Evolutionary conservation across 2,329 filamentous ascomycete genomes (phyloP), one percentile per base, ranked within the genome.

Genomic region (Dactylellina cionopaga): DNA sequence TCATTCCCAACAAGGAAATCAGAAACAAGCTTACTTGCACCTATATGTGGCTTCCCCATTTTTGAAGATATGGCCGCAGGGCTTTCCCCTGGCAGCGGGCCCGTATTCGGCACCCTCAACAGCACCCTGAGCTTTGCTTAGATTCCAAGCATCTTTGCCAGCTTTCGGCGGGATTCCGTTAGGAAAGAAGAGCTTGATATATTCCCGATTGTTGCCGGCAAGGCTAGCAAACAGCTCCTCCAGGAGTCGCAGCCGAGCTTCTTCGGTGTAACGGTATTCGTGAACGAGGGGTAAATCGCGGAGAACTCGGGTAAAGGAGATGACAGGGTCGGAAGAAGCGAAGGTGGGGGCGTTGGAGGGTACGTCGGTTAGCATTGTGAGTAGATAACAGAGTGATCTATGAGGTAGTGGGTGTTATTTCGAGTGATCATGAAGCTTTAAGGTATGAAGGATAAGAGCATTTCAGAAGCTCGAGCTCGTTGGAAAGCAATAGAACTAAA

Each of bases 31-130:
- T 74, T 77, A 77, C 77, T 92, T 90, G 84, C 95, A 99, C 77
- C 90, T 87, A 80, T 98, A 99, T 69, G 92, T 94, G 64, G 92
- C 93, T 83, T 99, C 95, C 54, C 94, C 95, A 11, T 87, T 86
- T 81, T 94, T 94, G 85, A 99, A 96, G 74, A 99, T 98, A 83
- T 99, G 96, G 2, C 95, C 96, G 80, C 95, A 99, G 47, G 92
- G 89, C 81, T 96, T 96, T 62, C 96, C 95, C 76, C 92, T 88
- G 11, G 95, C 95, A 5, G 91, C 90, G 76, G 94, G 90, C 17
- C 92, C 95, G 79, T 98, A 99, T 80, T 99, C 96, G 29, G 94
- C 92, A 9, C 95, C 94, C 78, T 96, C 92, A 66, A 92, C 85
- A n/a, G 92, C 92, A 15, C 93, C 94, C 79, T 99, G 96, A 13